Evolutionary conservation across 148 eudicot genomes (phyloP).

Genomic region (Rhododendron griersonianum): DNA sequence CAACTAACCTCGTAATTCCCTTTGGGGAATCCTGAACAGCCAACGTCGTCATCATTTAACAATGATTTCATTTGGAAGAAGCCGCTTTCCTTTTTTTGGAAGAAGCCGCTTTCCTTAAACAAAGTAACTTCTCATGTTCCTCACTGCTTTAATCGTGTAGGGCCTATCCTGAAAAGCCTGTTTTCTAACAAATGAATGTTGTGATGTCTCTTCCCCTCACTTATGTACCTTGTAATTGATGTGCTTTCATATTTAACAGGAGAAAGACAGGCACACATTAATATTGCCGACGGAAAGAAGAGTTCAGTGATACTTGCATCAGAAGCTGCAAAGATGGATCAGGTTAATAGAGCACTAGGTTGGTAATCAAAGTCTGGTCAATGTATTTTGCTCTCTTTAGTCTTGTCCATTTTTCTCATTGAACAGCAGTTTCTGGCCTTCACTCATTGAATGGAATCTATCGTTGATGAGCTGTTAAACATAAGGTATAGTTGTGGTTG

Average conservation of each 20-base stretch:
- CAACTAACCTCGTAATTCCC: neutral
- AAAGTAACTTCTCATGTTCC: neutral
- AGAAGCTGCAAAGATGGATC: slow-evolving; percentile 78
- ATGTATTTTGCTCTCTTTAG: neutral
- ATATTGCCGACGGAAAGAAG: slow-evolving; percentile 50
- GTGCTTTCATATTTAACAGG: slow-evolving; percentile 37
- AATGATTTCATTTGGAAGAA: neutral
- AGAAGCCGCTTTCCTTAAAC: neutral
- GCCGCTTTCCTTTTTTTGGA: neutral
- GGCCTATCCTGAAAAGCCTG: neutral
- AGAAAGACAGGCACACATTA: slow-evolving; percentile 62
- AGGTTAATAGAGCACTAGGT: slow-evolving; percentile 81
- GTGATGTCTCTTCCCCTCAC: neutral
- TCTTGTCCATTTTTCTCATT: neutral
- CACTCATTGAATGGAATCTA: neutral
- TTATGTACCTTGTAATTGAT: slow-evolving; percentile 7
- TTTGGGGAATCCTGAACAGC: neutral
- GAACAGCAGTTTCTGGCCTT: neutral
- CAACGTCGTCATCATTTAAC: neutral
- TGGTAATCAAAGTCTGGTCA: slow-evolving; percentile 2
- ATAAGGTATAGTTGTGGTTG: neutral
- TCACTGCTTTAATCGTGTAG: neutral
- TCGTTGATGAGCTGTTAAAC: neutral
- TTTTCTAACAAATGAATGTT: neutral
- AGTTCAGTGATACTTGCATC: slow-evolving; percentile 64